These are phyloP conservation scores for Schwanniomyces polymorphus DNA, from an alignment of 805 yeast genomes.

Conservation along the genomic window DNA sequence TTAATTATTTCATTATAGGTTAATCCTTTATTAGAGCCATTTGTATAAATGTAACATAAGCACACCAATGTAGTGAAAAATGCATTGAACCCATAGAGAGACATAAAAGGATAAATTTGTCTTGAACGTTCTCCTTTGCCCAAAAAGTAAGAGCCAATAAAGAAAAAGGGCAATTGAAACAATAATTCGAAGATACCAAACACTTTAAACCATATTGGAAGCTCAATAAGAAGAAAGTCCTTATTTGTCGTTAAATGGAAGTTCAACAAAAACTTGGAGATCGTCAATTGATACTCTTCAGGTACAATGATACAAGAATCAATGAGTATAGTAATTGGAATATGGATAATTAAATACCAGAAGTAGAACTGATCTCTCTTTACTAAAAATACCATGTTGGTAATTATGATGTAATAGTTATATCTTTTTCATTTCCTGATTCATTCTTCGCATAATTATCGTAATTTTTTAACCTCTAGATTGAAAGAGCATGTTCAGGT, in stretches of 20 bases:
- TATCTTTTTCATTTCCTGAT: neutral
- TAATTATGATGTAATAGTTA: neutral
- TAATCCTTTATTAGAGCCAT: constrained; percentile 40
- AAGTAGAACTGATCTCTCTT: constrained; percentile 45
- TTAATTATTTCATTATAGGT: constrained; percentile 34
- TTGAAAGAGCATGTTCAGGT: neutral
- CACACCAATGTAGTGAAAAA: constrained; percentile 77
- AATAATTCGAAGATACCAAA: constrained; percentile 73
- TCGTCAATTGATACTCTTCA: constrained; percentile 35
- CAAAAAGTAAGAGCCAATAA: constrained; percentile 36
- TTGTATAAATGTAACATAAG: constrained; percentile 45
- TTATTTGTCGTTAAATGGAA: constrained; percentile 66
- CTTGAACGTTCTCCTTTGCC: constrained; percentile 6
- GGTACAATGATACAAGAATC: constrained; percentile 78
- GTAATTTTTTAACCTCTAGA: neutral
- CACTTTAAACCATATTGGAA: constrained; percentile 71
- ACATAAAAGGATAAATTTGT: constrained; percentile 35
- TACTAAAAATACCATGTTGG: neutral
- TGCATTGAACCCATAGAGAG: constrained; percentile 82
- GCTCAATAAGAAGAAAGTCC: constrained; percentile 62
- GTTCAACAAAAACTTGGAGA: constrained; percentile 51
- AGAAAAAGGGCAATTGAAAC: constrained; percentile 80
- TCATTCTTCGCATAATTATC: neutral
- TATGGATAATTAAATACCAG: constrained; percentile 60
- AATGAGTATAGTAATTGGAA: constrained; percentile 71